These are phyloP conservation scores for Camellia granthamiana DNA, from an alignment of 148 eudicot species.

Conservation along the genomic window DNA sequence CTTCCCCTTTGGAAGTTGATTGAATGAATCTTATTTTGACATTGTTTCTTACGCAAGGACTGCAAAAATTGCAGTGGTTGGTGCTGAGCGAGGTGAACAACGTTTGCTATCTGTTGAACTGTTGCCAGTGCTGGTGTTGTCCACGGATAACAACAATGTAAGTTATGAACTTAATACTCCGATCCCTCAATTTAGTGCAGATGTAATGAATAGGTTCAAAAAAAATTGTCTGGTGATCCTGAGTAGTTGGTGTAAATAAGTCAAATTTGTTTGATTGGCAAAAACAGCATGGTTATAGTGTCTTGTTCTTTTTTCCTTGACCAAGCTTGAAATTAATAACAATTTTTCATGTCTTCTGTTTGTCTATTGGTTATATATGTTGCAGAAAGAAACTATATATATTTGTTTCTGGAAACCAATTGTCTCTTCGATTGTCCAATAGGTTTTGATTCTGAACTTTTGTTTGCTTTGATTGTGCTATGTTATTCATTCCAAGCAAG, in stretches of 20 bases:
- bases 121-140: not conserved
- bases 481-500: not conserved
- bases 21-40: not conserved
- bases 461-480: not conserved
- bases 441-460: not conserved
- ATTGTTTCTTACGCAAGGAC: not conserved
- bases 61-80: not conserved
- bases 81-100: not conserved
- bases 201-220: not conserved
- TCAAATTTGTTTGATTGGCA: not conserved
- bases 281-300: not conserved
- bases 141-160: slow-evolving; percentile 6
- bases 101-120: not conserved
- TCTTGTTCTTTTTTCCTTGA: not conserved
- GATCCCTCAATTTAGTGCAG: not conserved
- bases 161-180: slow-evolving; percentile 5
- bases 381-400: not conserved
- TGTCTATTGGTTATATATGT: not conserved
- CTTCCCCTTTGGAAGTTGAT: not conserved
- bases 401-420: not conserved
- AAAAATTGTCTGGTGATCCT: not conserved
- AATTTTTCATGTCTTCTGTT: not conserved
- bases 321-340: not conserved
- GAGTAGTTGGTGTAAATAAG: slow-evolving; percentile 1
- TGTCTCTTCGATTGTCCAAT: not conserved